Evolutionary conservation across 208 protist species (phyloP).

Genomic region (Leishmania guyanensis): DNA sequence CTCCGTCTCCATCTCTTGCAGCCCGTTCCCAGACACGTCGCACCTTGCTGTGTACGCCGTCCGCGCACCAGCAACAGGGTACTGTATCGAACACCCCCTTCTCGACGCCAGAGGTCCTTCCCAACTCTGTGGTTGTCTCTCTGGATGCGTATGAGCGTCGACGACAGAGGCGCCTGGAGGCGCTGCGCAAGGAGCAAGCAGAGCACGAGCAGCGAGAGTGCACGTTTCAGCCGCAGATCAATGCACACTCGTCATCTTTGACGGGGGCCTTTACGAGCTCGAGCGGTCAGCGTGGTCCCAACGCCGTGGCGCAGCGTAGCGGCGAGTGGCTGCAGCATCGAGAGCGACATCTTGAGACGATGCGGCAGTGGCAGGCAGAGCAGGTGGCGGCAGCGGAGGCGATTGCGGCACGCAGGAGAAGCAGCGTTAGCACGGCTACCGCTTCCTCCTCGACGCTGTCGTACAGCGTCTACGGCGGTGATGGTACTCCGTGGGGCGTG

Average conservation of each 20-base stretch:
- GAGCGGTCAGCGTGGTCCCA: slow-evolving; percentile 4
- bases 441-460: background rate
- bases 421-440: slow-evolving; percentile 1
- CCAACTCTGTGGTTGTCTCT: slow-evolving; percentile 33
- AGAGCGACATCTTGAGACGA: slow-evolving; percentile 42
- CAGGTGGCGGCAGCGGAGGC: slow-evolving; percentile 27
- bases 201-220: slow-evolving; percentile 46
- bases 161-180: slow-evolving; percentile 39
- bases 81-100: background rate
- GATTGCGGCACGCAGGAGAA: slow-evolving; percentile 15
- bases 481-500: slow-evolving; percentile 26
- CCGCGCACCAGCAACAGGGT: background rate
- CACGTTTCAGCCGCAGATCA: slow-evolving; percentile 47
- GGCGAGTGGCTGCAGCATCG: slow-evolving; percentile 45
- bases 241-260: background rate
- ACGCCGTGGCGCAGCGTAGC: slow-evolving; percentile 40
- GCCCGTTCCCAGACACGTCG: background rate
- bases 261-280: background rate
- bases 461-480: slow-evolving; percentile 24
- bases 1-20: background rate
- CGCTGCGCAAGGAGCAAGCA: slow-evolving; percentile 41
- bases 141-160: slow-evolving; percentile 50
- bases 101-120: slow-evolving; percentile 19
- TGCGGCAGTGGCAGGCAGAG: slow-evolving; percentile 40
- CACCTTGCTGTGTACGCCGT: background rate